Evolutionary conservation across 345 rosid species (phyloP), one percentile per base, ranked within the genome.

Genomic region (Diplotaxis tenuifolia): DNA sequence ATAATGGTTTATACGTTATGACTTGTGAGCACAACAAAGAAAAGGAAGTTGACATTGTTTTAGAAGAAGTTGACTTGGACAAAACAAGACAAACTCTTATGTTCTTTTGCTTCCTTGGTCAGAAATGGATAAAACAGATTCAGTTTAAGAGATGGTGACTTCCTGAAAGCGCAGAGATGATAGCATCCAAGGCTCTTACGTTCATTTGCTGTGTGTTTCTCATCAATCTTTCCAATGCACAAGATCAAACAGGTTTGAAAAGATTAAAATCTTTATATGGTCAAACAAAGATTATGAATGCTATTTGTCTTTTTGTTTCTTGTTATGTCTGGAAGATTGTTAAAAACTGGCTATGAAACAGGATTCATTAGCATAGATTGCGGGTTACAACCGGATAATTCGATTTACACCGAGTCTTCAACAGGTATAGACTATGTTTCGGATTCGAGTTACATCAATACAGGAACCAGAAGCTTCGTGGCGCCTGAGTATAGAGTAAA

Each of bases 311-410:
- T 11, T 25, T 19, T 10, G 6, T 29, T 10, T 7, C 14, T 27
- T 1, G 18, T 61, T 55, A 3, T 11, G 2, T 40, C 29, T 5
- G 12, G 14, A 20, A 62, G 14, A 6, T 22, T 8, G 28, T 52
- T 34, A 18, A 31, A 23, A 52, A 19, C 31, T 47, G 5, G 3
- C 29, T 22, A 1, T 54, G 64, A 67, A 70, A 70, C 81, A 80
- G 87, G 81, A 3, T 84, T 84, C 57, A 78, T 82, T 15, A 82
- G 87, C 80, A 73, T 84, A 62, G 87, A 84, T 58, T 84, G 83
- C 25, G 85, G 87, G 0, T 52, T 70, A 53, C 72, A 63, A 28
- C 83, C 79, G 4, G 70, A 38, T 31, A 65, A 53, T 50, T 73
- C 81, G 14, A 59, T 66, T 61, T 84, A 76, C 58, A 80, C 23